Conservation (phyloP, 2,329 filamentous ascomycete species). For the Rugonectria rugulosa region DNA sequence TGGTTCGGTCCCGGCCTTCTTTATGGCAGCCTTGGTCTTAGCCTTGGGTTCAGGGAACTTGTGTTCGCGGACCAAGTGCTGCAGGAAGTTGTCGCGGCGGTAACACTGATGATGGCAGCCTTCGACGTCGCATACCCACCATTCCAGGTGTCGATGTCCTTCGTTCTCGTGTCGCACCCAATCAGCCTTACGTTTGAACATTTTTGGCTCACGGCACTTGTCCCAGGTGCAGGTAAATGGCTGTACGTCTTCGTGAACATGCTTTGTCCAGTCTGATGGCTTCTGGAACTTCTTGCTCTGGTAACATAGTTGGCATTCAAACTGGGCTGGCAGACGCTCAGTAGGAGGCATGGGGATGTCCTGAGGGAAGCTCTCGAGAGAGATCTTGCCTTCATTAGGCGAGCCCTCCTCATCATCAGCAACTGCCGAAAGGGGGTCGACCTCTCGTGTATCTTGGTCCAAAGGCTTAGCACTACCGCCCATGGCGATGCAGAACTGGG, state of each 20-base stretch:
- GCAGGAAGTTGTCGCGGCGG: slow-evolving; percentile 90
- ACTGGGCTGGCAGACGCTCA: slow-evolving; percentile 78
- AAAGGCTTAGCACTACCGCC: slow-evolving; percentile 72
- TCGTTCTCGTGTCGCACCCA: slow-evolving; percentile 97
- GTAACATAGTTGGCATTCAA: slow-evolving; percentile 91
- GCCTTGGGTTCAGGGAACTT: slow-evolving; percentile 83
- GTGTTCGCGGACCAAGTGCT: slow-evolving; percentile 91
- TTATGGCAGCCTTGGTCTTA: slow-evolving; percentile 75
- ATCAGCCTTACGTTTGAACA: slow-evolving; percentile 94
- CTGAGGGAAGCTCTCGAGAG: slow-evolving; percentile 76
- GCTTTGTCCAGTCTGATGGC: slow-evolving; percentile 96
- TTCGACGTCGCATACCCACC: slow-evolving; percentile 85
- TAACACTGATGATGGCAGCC: slow-evolving; percentile 86
- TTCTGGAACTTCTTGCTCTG: slow-evolving; percentile 85
- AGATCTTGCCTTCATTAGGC: slow-evolving; percentile 73
- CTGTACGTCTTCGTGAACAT: slow-evolving; percentile 92
- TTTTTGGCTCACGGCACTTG: slow-evolving; percentile 82
- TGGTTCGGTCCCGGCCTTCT: slow-evolving; percentile 65
- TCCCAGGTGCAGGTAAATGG: slow-evolving; percentile 94
- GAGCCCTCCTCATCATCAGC: slow-evolving; percentile 68
- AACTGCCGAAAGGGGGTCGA: slow-evolving; percentile 63
- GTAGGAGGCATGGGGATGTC: slow-evolving; percentile 87
- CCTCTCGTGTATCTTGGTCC: slow-evolving; percentile 65
- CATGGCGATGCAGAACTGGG: slow-evolving; percentile 69
- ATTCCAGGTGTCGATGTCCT: slow-evolving; percentile 86